These are phyloP conservation scores for Lipomyces spencermartinsiae DNA, from an alignment of 805 yeast species.

Conservation along the genomic window DNA sequence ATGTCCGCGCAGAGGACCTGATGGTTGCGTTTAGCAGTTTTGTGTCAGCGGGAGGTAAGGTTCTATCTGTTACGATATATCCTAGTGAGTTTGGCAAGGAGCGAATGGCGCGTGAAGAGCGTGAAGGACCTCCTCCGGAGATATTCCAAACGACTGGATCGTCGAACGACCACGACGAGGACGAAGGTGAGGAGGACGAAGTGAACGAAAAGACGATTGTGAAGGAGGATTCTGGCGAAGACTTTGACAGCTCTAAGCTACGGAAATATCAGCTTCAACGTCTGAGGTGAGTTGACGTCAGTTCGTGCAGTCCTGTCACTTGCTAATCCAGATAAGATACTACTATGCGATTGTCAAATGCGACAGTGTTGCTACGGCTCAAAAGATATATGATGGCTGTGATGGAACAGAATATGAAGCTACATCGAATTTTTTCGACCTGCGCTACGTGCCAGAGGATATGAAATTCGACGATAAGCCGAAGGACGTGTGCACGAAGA, in stretches of 20 bases:
- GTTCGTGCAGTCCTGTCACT: not conserved
- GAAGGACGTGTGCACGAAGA: slow-evolving; percentile 70
- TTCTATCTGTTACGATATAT: slow-evolving; percentile 70
- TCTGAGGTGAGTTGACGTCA: slow-evolving; percentile 54
- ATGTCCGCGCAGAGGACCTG: slow-evolving; percentile 82
- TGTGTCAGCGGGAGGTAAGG: slow-evolving; percentile 75
- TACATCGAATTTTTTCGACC: slow-evolving; percentile 91
- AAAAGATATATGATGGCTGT: slow-evolving; percentile 78
- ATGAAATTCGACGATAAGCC: slow-evolving; percentile 85
- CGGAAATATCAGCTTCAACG: slow-evolving; percentile 93
- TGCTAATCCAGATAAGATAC: slow-evolving; percentile 50
- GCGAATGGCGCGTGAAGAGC: slow-evolving; percentile 85
- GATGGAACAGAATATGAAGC: slow-evolving; percentile 97
- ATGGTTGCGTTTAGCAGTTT: slow-evolving; percentile 89
- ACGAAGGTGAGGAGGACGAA: slow-evolving; percentile 51
- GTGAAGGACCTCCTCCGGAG: slow-evolving; percentile 91
- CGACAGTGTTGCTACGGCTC: slow-evolving; percentile 73
- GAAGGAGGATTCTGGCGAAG: slow-evolving; percentile 83
- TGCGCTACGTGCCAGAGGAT: slow-evolving; percentile 90
- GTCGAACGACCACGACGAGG: slow-evolving; percentile 41
- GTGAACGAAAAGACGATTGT: slow-evolving; percentile 76
- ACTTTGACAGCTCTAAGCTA: slow-evolving; percentile 81
- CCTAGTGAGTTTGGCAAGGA: slow-evolving; percentile 95
- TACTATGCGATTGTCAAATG: slow-evolving; percentile 91
- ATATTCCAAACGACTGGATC: slow-evolving; percentile 58